Evolutionary conservation across 768 basidiomycete genomes (phyloP).

Genomic region (Trametes coccinea): DNA sequence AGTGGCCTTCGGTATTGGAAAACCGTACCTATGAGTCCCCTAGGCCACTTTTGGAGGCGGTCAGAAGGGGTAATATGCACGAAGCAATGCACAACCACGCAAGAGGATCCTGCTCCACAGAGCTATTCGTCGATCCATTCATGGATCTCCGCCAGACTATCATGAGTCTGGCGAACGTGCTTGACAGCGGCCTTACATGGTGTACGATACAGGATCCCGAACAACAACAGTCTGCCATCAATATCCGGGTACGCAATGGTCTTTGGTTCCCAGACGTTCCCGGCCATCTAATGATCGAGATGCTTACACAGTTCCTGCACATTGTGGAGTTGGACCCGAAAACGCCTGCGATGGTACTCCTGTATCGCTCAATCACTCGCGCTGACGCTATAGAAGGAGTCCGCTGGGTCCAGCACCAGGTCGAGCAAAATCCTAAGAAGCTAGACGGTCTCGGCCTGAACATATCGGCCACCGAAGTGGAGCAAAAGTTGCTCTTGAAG

Average conservation of each 20-base stretch:
- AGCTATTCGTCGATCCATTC: conserved; percentile 9
- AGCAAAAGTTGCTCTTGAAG: conserved; percentile 36
- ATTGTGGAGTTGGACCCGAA: conserved; percentile 5
- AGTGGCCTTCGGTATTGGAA: background rate
- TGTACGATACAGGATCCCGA: conserved; percentile 16
- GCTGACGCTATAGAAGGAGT: background rate
- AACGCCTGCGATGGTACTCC: conserved; percentile 12
- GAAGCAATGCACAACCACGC: background rate
- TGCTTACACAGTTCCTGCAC: conserved; percentile 1
- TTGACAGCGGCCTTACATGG: conserved; percentile 11
- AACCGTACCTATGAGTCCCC: no score
- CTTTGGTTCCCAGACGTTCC: background rate
- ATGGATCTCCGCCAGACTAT: conserved; percentile 20
- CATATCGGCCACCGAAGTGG: conserved; percentile 26
- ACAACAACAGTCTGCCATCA: conserved; percentile 3
- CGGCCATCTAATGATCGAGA: no score
- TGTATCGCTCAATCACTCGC: conserved; percentile 1
- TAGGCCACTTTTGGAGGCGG: background rate
- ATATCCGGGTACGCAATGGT: conserved; percentile 11
- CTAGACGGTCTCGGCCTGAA: background rate
- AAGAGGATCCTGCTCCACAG: background rate
- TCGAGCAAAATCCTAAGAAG: background rate
- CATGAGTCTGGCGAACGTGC: conserved; percentile 6
- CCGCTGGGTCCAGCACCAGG: background rate
- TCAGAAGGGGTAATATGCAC: background rate